Conservation (phyloP, 2,329 filamentous ascomycete genomes). For the Cordyceps farinosa region DNA sequence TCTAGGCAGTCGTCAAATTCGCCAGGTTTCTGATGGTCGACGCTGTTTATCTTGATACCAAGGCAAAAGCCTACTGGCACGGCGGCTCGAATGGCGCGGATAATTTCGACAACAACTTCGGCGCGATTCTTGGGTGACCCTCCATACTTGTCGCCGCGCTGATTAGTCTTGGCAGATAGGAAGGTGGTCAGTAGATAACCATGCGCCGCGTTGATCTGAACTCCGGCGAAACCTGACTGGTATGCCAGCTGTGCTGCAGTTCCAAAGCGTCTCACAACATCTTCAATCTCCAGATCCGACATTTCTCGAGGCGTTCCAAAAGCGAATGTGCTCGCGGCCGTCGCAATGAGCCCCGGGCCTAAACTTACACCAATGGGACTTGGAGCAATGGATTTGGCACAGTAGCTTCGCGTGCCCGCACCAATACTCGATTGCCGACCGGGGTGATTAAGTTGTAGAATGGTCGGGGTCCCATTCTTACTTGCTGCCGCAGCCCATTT, state of each 20-base stretch:
- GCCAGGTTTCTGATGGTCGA: slow-evolving; percentile 49
- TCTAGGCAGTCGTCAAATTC: slow-evolving; percentile 52
- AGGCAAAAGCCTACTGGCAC: slow-evolving; percentile 44
- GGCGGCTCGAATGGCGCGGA: slow-evolving; percentile 39
- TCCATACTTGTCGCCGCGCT: slow-evolving; percentile 53
- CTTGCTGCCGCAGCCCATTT: slow-evolving; percentile 33
- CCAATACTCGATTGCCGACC: slow-evolving; percentile 42
- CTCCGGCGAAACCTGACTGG: slow-evolving; percentile 44
- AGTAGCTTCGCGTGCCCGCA: slow-evolving; percentile 34
- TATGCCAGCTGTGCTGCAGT: slow-evolving; percentile 46
- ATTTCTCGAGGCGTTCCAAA: slow-evolving; percentile 57
- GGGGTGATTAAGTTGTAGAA: slow-evolving; percentile 47
- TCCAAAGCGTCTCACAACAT: slow-evolving; percentile 50
- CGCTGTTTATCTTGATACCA: slow-evolving; percentile 54
- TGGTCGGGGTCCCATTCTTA: slow-evolving; percentile 32
- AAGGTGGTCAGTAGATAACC: slow-evolving; percentile 59
- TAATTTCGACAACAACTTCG: slow-evolving; percentile 49
- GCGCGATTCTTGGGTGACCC: slow-evolving; percentile 47
- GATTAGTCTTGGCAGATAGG: slow-evolving; percentile 47
- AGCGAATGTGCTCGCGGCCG: slow-evolving; percentile 30
- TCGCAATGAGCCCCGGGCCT: slow-evolving; percentile 35
- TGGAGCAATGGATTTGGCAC: slow-evolving; percentile 40
- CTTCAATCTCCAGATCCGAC: slow-evolving; percentile 50
- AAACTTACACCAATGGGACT: slow-evolving; percentile 42
- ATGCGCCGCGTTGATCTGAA: slow-evolving; percentile 48